These are phyloP conservation scores for Oryza officinalis DNA, from an alignment of 176 grass and related monocot species.

Conservation along the genomic window DNA sequence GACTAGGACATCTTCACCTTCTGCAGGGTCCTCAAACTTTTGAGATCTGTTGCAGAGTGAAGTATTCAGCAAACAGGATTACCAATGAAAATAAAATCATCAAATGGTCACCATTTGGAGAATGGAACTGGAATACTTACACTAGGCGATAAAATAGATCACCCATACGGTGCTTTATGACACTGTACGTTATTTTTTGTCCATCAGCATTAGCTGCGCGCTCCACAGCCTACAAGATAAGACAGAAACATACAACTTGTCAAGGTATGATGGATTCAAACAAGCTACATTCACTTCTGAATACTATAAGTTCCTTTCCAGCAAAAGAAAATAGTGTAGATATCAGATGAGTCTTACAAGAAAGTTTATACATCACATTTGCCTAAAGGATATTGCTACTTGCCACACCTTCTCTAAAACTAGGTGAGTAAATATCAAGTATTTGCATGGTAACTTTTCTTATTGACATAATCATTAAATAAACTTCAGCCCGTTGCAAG, in stretches of 20 bases:
- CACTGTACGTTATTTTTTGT: conserved; percentile 88
- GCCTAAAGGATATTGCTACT: not conserved
- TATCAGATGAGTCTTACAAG: not conserved
- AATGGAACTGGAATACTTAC: conserved; percentile 53
- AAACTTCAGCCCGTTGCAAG: not conserved
- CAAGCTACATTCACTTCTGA: not conserved
- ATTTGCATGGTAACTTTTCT: not conserved
- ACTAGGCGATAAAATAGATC: conserved; percentile 93
- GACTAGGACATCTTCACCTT: conserved; percentile 67
- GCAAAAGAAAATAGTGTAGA: not conserved
- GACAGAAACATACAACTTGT: not conserved
- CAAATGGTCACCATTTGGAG: not conserved
- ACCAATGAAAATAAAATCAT: not conserved
- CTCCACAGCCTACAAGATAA: conserved; percentile 79
- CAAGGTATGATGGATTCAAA: not conserved
- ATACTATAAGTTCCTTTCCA: not conserved
- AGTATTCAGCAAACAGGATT: not conserved
- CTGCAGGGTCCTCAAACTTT: conserved; percentile 90
- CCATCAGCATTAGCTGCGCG: conserved; percentile 76
- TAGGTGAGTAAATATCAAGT: not conserved
- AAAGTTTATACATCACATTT: not conserved
- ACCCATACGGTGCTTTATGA: conserved; percentile 82
- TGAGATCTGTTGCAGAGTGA: conserved; percentile 54
- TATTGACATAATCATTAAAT: not conserved
- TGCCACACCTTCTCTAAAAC: not conserved